These are phyloP conservation scores for Colletotrichum paranaense DNA, from an alignment of 2,329 filamentous ascomycete genomes.

Conservation along the genomic window DNA sequence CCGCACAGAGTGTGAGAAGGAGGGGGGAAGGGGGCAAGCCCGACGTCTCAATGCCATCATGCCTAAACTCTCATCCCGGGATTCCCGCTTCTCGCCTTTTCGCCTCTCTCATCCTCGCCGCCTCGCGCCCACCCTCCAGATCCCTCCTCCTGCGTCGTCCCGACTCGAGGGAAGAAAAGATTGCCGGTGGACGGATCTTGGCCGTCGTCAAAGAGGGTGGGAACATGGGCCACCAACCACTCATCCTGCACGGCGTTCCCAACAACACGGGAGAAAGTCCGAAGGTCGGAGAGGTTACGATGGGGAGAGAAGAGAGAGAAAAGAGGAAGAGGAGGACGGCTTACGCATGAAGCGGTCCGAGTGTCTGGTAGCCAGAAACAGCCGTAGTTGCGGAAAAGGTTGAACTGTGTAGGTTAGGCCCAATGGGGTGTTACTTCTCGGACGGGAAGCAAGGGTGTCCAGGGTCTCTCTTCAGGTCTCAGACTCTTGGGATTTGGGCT, in stretches of 20 bases:
- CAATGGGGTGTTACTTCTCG: neutral
- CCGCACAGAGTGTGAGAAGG: neutral
- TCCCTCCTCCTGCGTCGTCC: neutral
- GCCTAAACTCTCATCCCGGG: neutral
- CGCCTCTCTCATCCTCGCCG: neutral
- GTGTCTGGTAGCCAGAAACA: conserved; percentile 9
- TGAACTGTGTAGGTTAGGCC: neutral
- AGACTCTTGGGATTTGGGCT: neutral
- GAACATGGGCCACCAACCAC: neutral
- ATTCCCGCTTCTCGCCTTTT: neutral
- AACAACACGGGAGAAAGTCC: neutral
- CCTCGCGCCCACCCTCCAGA: no score
- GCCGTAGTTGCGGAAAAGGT: conserved; percentile 4
- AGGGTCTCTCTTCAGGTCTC: neutral
- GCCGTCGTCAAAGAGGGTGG: neutral
- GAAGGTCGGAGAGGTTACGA: neutral
- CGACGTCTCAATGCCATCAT: neutral
- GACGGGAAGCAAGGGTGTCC: neutral
- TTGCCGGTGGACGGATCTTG: neutral
- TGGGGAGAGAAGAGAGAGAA: neutral
- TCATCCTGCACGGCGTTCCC: no score
- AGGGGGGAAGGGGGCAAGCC: neutral
- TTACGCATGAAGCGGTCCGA: conserved; percentile 12
- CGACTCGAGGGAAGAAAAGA: neutral
- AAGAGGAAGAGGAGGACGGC: neutral